Evolutionary conservation across 169 alveolate genomes (phyloP), one percentile per base, ranked within the genome.

Genomic region (Plasmodium chabaudi): DNA sequence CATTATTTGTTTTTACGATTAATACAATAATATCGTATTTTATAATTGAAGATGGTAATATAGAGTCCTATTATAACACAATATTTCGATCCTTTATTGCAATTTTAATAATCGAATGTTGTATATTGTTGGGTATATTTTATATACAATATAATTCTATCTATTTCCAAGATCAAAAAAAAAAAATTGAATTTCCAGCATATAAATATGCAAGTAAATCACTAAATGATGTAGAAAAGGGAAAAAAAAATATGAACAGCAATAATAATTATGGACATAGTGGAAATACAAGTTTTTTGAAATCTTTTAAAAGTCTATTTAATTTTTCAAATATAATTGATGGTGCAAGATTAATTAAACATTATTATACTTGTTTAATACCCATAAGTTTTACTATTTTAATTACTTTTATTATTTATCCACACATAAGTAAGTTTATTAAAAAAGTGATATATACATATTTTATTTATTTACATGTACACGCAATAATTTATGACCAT

Each of bases 371-470:
- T 51, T 79, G 89, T 25, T 59, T 79, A 21, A 79, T 79, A 25
- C 89, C 89, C 10, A 79, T 79, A 64, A 51, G 56, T 15, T 55
- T 79, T 34, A n/a, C 77, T 4, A 65, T 79, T 51, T 79, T 79
- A 9, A 34, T 79, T 23, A 42, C 89, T 19, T 79, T 21, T 34
- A 51, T 46, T n/a, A 47, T 65, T 15, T 65, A 65, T 34, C 89
- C 89, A 10, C 89, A 79, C 49, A 65, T 79, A 47, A 34, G 89
- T 79, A 65, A 34, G 79, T 25, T 17, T 61, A 9, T 17, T 10
- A 39, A 10, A 60, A 27, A 9, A 42, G 9, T n/a, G 13, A 10
- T 63, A 5, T 39, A 34, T 57, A 1, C 23, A n/a, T 53, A n/a
- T 53, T 10, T 13, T 19, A 5, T 65, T 65, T 42, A 10, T 10